phyloP scores from a whole-genome alignment of 148 eudicot genomes.

The Vaccinium darrowii region DNA sequence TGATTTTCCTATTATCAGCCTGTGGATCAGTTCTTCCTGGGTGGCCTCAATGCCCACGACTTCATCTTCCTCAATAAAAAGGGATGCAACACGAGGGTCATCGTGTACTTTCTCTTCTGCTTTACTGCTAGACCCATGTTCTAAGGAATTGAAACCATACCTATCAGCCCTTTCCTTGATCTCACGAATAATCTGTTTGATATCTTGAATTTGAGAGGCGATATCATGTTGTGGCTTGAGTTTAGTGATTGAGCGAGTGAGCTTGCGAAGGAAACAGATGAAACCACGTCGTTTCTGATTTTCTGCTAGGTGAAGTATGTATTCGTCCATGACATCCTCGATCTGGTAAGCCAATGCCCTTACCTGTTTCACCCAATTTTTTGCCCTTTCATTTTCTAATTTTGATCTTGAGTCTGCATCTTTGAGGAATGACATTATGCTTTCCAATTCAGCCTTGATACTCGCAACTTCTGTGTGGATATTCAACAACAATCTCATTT shows the following conservation, averaged over 20 bases:
- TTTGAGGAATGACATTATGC: no score
- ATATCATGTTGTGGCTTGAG: neutral
- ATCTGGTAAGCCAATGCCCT: neutral
- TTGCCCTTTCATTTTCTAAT: neutral
- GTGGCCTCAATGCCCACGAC: neutral
- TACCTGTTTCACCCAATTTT: neutral
- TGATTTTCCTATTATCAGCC: neutral
- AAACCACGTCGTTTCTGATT: neutral
- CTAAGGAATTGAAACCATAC: neutral
- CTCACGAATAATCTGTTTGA: neutral
- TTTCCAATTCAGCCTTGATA: no score
- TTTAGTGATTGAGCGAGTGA: neutral
- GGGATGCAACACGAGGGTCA: conserved; percentile 1
- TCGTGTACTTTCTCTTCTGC: neutral
- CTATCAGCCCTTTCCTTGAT: neutral
- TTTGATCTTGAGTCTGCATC: no score
- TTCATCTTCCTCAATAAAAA: conserved; percentile 11
- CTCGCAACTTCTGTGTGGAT: no score
- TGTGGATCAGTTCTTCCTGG: neutral
- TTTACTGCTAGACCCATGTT: neutral
- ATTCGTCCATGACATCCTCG: conserved; percentile 4
- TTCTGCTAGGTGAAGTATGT: neutral
- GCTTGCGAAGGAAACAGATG: neutral
- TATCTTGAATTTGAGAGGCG: neutral
- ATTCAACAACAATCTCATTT: no score